These are phyloP conservation scores for Nepenthes mirabilis DNA, from an alignment of 148 eudicot species.

Conservation along the genomic window DNA sequence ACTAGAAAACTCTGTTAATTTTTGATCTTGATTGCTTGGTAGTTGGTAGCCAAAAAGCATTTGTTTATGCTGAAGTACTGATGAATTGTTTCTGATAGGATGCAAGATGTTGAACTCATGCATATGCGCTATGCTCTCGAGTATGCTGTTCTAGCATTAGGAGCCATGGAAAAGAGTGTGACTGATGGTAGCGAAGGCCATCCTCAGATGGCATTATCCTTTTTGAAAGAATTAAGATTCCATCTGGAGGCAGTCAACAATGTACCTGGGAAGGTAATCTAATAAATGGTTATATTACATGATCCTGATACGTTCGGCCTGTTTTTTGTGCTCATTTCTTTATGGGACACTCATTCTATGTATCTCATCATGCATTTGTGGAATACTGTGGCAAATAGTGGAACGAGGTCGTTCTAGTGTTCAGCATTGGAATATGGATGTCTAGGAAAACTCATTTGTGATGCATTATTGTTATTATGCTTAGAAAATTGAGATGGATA, in stretches of 20 bases:
- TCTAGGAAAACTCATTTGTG: no score
- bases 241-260: constrained; percentile 75
- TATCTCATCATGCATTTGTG: no score
- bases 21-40: neutral
- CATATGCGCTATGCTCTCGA: constrained; percentile 96
- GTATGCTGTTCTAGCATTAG: constrained; percentile 75
- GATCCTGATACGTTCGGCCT: neutral
- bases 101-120: constrained; percentile 89
- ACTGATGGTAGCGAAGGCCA: constrained; percentile 37
- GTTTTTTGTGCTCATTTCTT: no score
- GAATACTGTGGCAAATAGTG: no score
- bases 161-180: constrained; percentile 64
- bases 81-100: constrained; percentile 32
- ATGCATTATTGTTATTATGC: no score
- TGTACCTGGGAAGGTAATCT: constrained; percentile 74
- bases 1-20: neutral
- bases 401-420: no score
- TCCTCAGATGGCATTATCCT: constrained; percentile 38
- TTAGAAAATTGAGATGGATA: no score
- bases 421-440: no score
- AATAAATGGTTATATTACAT: neutral
- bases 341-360: no score
- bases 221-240: constrained; percentile 47
- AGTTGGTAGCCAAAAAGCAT: neutral
- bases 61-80: neutral